Evolutionary conservation across 2,329 filamentous ascomycete species (phyloP), one percentile per base, ranked within the genome.

Genomic region (Botrytis galanthina): DNA sequence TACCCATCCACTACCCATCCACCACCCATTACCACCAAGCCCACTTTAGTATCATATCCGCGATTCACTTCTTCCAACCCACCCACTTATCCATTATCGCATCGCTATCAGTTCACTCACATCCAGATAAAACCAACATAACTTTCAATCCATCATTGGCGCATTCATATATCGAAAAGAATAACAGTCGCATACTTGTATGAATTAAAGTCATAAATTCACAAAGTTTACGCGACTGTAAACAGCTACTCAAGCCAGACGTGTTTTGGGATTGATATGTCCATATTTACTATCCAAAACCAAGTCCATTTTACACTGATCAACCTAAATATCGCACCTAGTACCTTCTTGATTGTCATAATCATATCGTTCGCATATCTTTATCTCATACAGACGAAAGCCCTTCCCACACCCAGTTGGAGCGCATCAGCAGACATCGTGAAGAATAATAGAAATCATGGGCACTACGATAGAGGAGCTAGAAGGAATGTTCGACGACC

Each of bases 401-500:
- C 77, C 57, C 73, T 78, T 68, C 76, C 77, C 35, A 42, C 68
- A 46, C 76, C 74, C 60, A 73, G 44, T 57, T 61, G 63, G 71
- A 68, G 48, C 37, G n/a, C 42, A 72, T 54, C 62, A 35, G 51
- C 51, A 8, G 35, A 60, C 62, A 51, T 71, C 59, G 46, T 71
- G 57, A 68, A 73, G 60, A 63, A 51, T 26, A 67, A 63, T 64
- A 48, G 54, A 66, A 44, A 75, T 61, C 46, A 79, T 75, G 74
- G 70, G 73, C 63, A 76, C 78, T 29, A 84, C 81, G 74, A 84
- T 86, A 81, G 83, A 86, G 77, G 79, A 81, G 71, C 80, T 86
- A 76, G 85, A 87, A 75, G 81, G 83, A 75, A 78, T 84, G 73
- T 87, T 87, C 79, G 85, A 88, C 80, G 87, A 88, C 81, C 87